Conservation (phyloP, 192 early-diverging fungal species). For the Powellomyces hirtus region DNA sequence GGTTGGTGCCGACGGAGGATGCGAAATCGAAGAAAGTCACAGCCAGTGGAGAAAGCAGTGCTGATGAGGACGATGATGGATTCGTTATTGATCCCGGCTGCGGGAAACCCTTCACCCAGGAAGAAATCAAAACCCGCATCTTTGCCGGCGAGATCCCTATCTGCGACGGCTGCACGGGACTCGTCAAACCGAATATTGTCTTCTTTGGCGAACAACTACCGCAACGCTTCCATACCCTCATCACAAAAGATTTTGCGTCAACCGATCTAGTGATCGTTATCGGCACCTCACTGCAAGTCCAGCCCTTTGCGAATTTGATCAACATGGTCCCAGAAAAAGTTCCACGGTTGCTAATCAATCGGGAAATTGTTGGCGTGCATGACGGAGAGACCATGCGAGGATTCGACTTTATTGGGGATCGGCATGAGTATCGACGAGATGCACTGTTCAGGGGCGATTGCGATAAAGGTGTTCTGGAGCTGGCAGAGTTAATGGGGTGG, state of each 20-base stretch:
- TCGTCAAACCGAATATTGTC: slow-evolving; percentile 93
- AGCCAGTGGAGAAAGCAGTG: background rate
- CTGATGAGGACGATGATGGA: slow-evolving; percentile 7
- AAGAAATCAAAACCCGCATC: slow-evolving; percentile 28
- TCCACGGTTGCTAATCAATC: slow-evolving; percentile 90
- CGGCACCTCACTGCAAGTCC: slow-evolving; percentile 87
- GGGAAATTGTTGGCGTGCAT: slow-evolving; percentile 68
- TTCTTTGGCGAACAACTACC: slow-evolving; percentile 95
- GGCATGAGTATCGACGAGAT: slow-evolving; percentile 67
- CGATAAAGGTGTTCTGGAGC: slow-evolving; percentile 69
- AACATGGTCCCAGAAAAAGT: slow-evolving; percentile 58
- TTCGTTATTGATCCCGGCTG: slow-evolving; percentile 11
- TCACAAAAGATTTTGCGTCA: slow-evolving; percentile 64
- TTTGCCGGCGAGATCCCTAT: slow-evolving; percentile 57
- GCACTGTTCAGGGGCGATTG: slow-evolving; percentile 78
- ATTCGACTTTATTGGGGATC: slow-evolving; percentile 79
- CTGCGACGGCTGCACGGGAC: slow-evolving; percentile 64
- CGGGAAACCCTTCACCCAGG: slow-evolving; percentile 24
- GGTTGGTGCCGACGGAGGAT: slow-evolving; percentile 29
- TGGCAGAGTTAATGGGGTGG: slow-evolving; percentile 76
- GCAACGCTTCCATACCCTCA: slow-evolving; percentile 62
- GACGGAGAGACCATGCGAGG: slow-evolving; percentile 3
- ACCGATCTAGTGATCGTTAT: slow-evolving; percentile 91
- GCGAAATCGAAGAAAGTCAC: background rate
- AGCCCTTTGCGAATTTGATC: slow-evolving; percentile 84